Evolutionary conservation across 2,329 filamentous ascomycete species (phyloP).

Genomic region (Parafenestella ontariensis): DNA sequence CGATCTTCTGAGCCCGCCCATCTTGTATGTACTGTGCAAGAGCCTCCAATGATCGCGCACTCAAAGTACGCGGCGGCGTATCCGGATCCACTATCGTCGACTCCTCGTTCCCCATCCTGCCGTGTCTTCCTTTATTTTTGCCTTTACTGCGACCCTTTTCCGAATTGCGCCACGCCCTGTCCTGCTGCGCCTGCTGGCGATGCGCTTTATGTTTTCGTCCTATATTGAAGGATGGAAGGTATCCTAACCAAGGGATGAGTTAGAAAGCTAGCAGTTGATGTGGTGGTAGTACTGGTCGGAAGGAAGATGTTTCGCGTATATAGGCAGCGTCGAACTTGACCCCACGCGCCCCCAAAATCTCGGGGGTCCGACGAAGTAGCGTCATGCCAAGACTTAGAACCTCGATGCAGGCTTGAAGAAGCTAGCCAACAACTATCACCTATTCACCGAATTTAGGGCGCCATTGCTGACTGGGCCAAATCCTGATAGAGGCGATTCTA

Average conservation of each 20-base stretch:
- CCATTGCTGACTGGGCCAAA: no score
- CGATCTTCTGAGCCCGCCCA: slow-evolving; percentile 72
- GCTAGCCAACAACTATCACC: no score
- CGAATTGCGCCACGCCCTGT: slow-evolving; percentile 39
- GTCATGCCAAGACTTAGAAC: slow-evolving; percentile 1
- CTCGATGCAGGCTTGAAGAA: no score
- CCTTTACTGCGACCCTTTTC: slow-evolving; percentile 37
- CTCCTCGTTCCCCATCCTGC: slow-evolving; percentile 85
- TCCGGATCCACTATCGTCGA: slow-evolving; percentile 74
- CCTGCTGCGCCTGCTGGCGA: slow-evolving; percentile 46
- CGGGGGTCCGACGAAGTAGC: background rate
- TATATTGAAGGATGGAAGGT: slow-evolving; percentile 50
- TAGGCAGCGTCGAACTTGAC: background rate
- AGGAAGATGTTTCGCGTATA: background rate
- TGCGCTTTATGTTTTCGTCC: slow-evolving; percentile 58
- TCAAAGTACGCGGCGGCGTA: slow-evolving; percentile 69
- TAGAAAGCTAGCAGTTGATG: background rate
- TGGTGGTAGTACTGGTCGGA: background rate
- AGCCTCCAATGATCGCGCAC: slow-evolving; percentile 72
- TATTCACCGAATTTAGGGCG: no score
- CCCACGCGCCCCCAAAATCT: slow-evolving; percentile 1
- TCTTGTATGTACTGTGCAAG: slow-evolving; percentile 82
- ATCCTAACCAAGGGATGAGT: background rate
- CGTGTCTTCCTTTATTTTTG: slow-evolving; percentile 31
- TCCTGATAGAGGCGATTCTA: no score